phyloP scores from a whole-genome alignment of 345 rosid species.

The Punica granatum region DNA sequence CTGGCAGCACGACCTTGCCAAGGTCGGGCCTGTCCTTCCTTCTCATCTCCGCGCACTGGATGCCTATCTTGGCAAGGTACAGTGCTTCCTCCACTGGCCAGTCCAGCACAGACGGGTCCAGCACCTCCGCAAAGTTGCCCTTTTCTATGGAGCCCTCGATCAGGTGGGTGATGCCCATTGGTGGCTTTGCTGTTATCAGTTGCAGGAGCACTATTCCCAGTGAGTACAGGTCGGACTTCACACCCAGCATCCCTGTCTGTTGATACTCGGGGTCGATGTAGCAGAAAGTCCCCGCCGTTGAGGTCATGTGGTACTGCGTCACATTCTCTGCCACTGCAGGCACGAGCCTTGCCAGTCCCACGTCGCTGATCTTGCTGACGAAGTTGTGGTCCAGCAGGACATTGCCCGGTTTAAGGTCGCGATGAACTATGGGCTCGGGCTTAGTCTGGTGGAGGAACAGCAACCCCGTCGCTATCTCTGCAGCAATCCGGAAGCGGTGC shows the following conservation, averaged over 20 bases:
- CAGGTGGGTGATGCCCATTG: conserved; percentile 3
- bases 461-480: conserved; percentile 6
- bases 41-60: conserved; percentile 8
- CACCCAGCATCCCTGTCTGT: conserved; percentile 9
- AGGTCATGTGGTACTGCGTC: conserved; percentile 5
- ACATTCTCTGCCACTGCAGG: conserved; percentile 8
- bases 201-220: conserved; percentile 8
- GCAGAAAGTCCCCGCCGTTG: conserved; percentile 6
- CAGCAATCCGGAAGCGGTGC: conserved; percentile 5
- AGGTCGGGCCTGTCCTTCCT: conserved; percentile 2
- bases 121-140: not conserved
- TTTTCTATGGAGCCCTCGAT: not conserved
- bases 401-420: conserved; percentile 8
- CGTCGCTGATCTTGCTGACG: conserved; percentile 10
- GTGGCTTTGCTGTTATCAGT: conserved; percentile 4
- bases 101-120: conserved; percentile 2
- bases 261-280: conserved; percentile 11
- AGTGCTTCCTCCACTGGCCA: conserved; percentile 5
- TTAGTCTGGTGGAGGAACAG: conserved; percentile 9
- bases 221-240: conserved; percentile 7
- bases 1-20: conserved; percentile 3
- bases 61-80: not conserved
- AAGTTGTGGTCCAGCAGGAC: conserved; percentile 10
- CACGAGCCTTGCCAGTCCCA: conserved; percentile 8
- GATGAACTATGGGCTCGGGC: conserved; percentile 9